A percentile compares a stretch with the other conserved stretches of the same genome.
Conservation (phyloP, 306 rosid genomes). For the Fragaria ananassa region DNA sequence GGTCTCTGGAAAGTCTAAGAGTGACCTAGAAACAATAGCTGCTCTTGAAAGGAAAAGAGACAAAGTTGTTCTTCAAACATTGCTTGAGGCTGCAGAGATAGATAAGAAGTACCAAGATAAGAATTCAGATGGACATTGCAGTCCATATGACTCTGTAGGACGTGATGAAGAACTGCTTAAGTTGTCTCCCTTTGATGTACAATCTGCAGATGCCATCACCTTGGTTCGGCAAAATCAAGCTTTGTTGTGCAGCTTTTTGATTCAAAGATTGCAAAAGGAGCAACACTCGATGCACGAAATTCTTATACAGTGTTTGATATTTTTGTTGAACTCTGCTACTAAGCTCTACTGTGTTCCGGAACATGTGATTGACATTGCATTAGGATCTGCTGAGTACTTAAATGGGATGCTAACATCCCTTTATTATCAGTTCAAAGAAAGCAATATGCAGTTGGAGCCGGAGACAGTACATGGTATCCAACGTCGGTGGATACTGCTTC, state of each 20-base stretch:
- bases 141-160: slow-evolving; percentile 41
- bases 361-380: slow-evolving; percentile 64
- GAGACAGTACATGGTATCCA: slow-evolving; percentile 63
- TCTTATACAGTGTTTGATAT: slow-evolving; percentile 81
- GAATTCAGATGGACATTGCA: slow-evolving; percentile 42
- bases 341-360: slow-evolving; percentile 69
- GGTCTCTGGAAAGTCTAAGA: slow-evolving; percentile 47
- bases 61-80: slow-evolving; percentile 64
- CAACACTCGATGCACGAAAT: slow-evolving; percentile 84
- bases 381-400: slow-evolving; percentile 76
- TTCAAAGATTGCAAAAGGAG: slow-evolving; percentile 54
- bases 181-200: slow-evolving; percentile 57
- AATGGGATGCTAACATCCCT: slow-evolving; percentile 59
- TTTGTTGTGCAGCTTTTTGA: slow-evolving; percentile 65
- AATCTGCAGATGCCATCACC: slow-evolving; percentile 78
- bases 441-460: slow-evolving; percentile 42
- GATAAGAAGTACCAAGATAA: slow-evolving; percentile 58
- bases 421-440: slow-evolving; percentile 56
- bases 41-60: slow-evolving; percentile 73
- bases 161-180: slow-evolving; percentile 61
- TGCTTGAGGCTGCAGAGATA: slow-evolving; percentile 88
- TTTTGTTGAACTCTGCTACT: slow-evolving; percentile 75
- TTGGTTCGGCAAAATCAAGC: slow-evolving; percentile 90
- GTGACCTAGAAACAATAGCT: slow-evolving; percentile 55
- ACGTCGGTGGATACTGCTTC: slow-evolving; percentile 84